phyloP scores from a whole-genome alignment of 2,329 filamentous ascomycete genomes.

The Xylariaceae sp. region DNA sequence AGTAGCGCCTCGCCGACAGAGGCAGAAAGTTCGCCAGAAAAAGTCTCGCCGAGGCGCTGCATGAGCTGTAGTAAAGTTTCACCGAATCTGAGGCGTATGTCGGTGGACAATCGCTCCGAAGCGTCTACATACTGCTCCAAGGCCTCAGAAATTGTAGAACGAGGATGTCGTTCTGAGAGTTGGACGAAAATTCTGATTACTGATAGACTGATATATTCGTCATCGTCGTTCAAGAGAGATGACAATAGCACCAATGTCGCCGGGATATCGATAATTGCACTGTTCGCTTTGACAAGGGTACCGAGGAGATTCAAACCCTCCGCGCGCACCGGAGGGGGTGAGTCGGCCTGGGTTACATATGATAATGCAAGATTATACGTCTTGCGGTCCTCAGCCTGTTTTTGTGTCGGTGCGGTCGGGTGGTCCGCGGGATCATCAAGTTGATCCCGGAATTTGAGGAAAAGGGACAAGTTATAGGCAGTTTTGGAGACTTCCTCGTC shows the following conservation, averaged over 20 bases:
- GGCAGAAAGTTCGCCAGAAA: conserved; percentile 51
- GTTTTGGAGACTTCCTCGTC: conserved; percentile 48
- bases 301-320: conserved; percentile 63
- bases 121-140: conserved; percentile 67
- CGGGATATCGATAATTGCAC: conserved; percentile 64
- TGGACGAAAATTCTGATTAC: conserved; percentile 64
- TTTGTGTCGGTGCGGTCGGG: conserved; percentile 40
- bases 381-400: conserved; percentile 58
- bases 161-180: conserved; percentile 60
- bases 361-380: conserved; percentile 61
- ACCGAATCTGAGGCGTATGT: conserved; percentile 65
- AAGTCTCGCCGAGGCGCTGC: conserved; percentile 56
- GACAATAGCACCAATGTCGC: conserved; percentile 62
- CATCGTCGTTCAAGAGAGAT: conserved; percentile 61
- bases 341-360: conserved; percentile 61
- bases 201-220: conserved; percentile 71
- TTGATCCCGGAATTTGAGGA: conserved; percentile 56
- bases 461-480: conserved; percentile 53
- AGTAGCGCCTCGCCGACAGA: conserved; percentile 58
- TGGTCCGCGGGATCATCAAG: conserved; percentile 44
- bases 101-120: conserved; percentile 55
- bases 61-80: conserved; percentile 65
- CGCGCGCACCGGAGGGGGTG: conserved; percentile 63
- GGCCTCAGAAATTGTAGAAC: conserved; percentile 59
- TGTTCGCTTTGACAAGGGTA: conserved; percentile 51